Evolutionary conservation across 1,139 yeast genomes (phyloP).

Genomic region (Geotrichum cucujoidarum): DNA sequence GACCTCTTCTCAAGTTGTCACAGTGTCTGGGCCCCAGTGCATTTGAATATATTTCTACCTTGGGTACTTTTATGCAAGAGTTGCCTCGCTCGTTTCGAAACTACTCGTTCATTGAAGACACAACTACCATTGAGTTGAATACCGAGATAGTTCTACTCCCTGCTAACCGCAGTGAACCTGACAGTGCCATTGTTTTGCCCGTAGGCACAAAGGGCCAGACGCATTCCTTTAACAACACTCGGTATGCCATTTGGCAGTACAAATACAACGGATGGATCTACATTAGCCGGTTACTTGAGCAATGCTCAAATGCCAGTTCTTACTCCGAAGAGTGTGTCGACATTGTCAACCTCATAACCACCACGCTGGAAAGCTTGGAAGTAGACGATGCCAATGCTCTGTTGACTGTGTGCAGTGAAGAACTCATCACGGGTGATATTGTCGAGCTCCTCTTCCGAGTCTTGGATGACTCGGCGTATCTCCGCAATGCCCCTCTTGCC

Average conservation of each 20-base stretch:
- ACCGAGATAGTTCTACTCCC: slow-evolving; percentile 41
- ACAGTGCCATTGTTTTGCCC: slow-evolving; percentile 35
- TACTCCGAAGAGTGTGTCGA: slow-evolving; percentile 43
- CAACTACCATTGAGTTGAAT: slow-evolving; percentile 39
- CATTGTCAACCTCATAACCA: slow-evolving; percentile 49
- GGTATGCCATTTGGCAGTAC: slow-evolving; percentile 63
- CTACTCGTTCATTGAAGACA: slow-evolving; percentile 33
- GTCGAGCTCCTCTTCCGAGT: slow-evolving; percentile 61
- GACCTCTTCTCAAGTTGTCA: slow-evolving; percentile 58
- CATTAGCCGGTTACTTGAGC: slow-evolving; percentile 71
- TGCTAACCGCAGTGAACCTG: slow-evolving; percentile 27
- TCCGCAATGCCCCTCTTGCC: slow-evolving; percentile 47
- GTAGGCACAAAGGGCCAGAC: slow-evolving; percentile 69
- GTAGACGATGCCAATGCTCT: slow-evolving; percentile 42
- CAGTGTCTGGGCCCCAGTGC: slow-evolving; percentile 61
- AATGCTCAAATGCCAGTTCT: slow-evolving; percentile 40
- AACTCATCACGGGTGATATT: slow-evolving; percentile 62
- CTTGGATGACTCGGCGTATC: slow-evolving; percentile 63
- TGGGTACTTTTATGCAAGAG: slow-evolving; percentile 56
- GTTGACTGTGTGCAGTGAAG: slow-evolving; percentile 50
- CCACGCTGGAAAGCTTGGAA: slow-evolving; percentile 45
- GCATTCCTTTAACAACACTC: slow-evolving; percentile 33
- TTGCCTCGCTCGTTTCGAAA: slow-evolving; percentile 35
- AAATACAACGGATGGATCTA: slow-evolving; percentile 84
- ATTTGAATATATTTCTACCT: slow-evolving; percentile 51